A percentile compares a stretch with the other conserved stretches of the same genome.
phyloP scores from a whole-genome alignment of 192 early-diverging fungal genomes.

The Phlyctochytrium bullatum region DNA sequence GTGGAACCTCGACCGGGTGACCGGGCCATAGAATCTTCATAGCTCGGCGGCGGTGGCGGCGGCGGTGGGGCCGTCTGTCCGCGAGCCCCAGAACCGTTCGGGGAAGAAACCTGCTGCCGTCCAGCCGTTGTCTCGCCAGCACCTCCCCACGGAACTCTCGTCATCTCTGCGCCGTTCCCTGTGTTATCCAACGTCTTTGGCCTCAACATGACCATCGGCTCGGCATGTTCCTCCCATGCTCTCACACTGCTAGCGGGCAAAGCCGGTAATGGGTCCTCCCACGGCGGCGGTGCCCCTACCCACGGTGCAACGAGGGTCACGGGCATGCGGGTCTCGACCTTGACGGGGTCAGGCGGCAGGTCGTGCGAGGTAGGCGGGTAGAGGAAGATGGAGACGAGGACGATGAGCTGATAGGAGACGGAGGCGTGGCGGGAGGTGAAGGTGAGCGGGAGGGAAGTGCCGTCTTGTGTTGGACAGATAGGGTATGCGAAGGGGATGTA shows the following conservation, averaged over 20 bases:
- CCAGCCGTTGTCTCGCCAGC: not conserved
- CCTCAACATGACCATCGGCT: slow-evolving; percentile 1
- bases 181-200: not conserved
- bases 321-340: too few species aligned
- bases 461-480: not conserved
- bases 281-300: too few species aligned
- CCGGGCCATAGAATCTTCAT: not conserved
- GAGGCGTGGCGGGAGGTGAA: not conserved
- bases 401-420: not conserved
- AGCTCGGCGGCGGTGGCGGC: too few species aligned
- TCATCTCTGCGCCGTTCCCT: not conserved
- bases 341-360: too few species aligned
- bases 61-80: not conserved
- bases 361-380: not conserved
- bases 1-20: not conserved
- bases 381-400: not conserved
- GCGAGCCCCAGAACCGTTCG: not conserved
- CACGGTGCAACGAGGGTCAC: too few species aligned
- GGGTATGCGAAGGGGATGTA: not conserved
- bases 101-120: not conserved
- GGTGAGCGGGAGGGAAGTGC: not conserved
- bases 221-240: not conserved
- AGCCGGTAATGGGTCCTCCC: too few species aligned
- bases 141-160: not conserved
- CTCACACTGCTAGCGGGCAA: not conserved